phyloP scores from a whole-genome alignment of 495 filamentous ascomycete genomes.

The Penicillium arizonense region DNA sequence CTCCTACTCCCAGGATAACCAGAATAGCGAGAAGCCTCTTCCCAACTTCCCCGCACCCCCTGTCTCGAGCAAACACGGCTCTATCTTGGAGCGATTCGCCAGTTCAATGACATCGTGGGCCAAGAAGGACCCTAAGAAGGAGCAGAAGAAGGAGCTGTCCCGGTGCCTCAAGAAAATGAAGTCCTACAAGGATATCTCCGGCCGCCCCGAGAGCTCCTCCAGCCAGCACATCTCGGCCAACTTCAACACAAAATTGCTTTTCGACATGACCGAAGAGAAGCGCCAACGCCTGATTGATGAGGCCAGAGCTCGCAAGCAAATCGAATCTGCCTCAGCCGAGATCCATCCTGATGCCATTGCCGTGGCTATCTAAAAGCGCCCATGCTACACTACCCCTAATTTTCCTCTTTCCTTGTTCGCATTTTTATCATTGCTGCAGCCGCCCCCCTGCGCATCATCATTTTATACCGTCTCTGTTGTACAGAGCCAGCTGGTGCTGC shows the following conservation, averaged over 20 bases:
- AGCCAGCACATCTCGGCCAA: conserved; percentile 24
- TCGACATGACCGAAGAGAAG: conserved; percentile 50
- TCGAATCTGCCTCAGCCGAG: neutral
- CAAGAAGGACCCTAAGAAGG: conserved; percentile 33
- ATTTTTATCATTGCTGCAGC: neutral
- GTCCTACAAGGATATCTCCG: conserved; percentile 26
- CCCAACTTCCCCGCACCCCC: conserved; percentile 35
- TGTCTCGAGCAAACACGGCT: conserved; percentile 35
- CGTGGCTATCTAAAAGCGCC: neutral
- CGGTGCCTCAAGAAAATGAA: conserved; percentile 51
- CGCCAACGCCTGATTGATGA: conserved; percentile 49
- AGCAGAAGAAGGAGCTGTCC: conserved; percentile 2
- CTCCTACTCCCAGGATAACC: neutral
- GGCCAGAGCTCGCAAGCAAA: conserved; percentile 41
- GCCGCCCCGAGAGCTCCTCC: conserved; percentile 29
- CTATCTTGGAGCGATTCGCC: conserved; percentile 57
- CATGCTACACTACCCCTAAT: neutral
- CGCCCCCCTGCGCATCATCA: neutral
- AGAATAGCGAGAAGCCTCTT: conserved; percentile 43
- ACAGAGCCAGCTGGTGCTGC: conserved; percentile 6
- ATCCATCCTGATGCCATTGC: neutral
- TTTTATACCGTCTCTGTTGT: neutral
- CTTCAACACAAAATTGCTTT: conserved; percentile 24
- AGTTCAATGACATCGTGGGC: neutral
- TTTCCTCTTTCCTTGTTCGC: neutral